These are phyloP conservation scores for Rhamnella rubrinervis DNA, from an alignment of 331 rosid genomes.

Conservation along the genomic window DNA sequence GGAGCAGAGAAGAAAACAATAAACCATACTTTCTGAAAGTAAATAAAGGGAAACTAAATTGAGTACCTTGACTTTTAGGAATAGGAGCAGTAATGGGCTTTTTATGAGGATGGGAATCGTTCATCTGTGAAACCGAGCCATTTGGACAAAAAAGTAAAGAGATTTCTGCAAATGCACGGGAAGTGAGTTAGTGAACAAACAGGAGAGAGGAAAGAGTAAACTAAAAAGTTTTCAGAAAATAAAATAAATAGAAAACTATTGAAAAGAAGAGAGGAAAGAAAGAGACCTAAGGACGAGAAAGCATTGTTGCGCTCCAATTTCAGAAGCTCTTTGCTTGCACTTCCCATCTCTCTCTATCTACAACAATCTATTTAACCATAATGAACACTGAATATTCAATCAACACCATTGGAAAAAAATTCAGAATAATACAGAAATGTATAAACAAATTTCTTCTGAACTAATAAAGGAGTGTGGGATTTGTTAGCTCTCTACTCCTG, in stretches of 20 bases:
- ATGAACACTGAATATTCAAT: no score
- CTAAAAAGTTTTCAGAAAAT: neutral
- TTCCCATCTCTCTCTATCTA: constrained; percentile 37
- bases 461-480: no score
- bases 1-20: neutral
- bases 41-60: neutral
- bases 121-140: constrained; percentile 4
- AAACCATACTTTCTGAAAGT: neutral
- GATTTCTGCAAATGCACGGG: constrained; percentile 40
- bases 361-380: neutral
- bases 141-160: constrained; percentile 48
- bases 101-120: constrained; percentile 34
- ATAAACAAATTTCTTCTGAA: no score
- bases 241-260: neutral
- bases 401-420: no score
- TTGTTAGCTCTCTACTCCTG: no score
- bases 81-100: constrained; percentile 38
- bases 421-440: no score
- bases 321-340: constrained; percentile 77
- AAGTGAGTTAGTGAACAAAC: neutral
- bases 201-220: neutral
- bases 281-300: constrained; percentile 55
- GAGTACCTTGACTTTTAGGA: constrained; percentile 60
- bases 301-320: constrained; percentile 51
- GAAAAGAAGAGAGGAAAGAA: constrained; percentile 1